Evolutionary conservation across 495 filamentous ascomycete species (phyloP).

Genomic region (Cryomyces minteri): DNA sequence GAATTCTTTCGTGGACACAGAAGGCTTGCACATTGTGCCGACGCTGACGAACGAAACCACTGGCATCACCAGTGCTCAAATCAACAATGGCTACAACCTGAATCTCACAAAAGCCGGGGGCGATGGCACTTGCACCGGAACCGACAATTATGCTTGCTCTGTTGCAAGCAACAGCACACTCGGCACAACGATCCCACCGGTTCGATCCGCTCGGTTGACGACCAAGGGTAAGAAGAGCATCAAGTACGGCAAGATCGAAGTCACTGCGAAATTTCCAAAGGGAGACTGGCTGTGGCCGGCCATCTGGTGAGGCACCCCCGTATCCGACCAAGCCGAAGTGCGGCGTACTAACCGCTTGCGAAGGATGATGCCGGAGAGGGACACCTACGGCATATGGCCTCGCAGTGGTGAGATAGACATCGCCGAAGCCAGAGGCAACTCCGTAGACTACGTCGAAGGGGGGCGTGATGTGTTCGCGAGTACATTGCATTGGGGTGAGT

Average conservation of each 20-base stretch:
- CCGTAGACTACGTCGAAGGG: constrained; percentile 6
- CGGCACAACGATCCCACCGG: constrained; percentile 22
- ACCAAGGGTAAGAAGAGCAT: constrained; percentile 23
- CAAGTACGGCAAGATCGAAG: constrained; percentile 25
- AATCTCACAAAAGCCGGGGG: constrained; percentile 17
- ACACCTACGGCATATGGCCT: constrained; percentile 13
- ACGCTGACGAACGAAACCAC: constrained; percentile 24
- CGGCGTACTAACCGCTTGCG: too few species aligned
- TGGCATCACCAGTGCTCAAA: constrained; percentile 17
- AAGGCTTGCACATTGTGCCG: constrained; percentile 28
- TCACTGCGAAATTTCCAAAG: constrained; percentile 23
- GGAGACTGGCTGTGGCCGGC: constrained; percentile 29
- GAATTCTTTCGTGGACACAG: constrained; percentile 23
- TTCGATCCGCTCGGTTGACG: constrained; percentile 21
- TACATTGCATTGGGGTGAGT: constrained; percentile 14
- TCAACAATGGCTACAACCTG: constrained; percentile 14
- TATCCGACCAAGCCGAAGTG: constrained; percentile 2
- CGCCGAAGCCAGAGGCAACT: constrained; percentile 13
- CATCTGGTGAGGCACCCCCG: constrained; percentile 11
- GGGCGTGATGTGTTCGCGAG: constrained; percentile 10
- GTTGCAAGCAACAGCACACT: constrained; percentile 18
- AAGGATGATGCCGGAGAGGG: constrained; percentile 22
- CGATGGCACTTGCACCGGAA: constrained; percentile 17
- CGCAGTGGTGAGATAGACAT: constrained; percentile 15
- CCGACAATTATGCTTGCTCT: constrained; percentile 11